A percentile compares a stretch with the other conserved stretches of the same genome.
Conservation (phyloP, 108 stramenopile genomes). For the Pseudonitzschia multiseries region DNA sequence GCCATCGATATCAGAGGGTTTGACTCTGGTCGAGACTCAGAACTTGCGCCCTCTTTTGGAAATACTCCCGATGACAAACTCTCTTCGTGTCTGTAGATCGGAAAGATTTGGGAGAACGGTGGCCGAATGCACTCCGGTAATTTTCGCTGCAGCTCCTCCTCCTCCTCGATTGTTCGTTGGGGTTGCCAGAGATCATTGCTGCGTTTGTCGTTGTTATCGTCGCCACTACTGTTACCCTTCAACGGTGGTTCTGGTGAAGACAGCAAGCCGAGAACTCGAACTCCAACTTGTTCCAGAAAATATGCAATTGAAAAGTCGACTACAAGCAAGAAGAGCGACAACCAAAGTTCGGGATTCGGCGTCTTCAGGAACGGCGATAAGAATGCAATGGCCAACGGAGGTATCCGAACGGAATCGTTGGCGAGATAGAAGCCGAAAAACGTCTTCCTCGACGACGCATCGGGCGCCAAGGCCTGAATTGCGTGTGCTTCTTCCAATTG, state of each 20-base stretch:
- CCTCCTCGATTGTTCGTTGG: conserved; percentile 23
- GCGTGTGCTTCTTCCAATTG: conserved; percentile 33
- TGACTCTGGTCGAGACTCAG: neutral
- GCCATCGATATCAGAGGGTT: conserved; percentile 29
- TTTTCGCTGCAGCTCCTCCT: conserved; percentile 18
- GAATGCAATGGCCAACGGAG: conserved; percentile 29
- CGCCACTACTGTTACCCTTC: no score
- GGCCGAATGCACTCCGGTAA: conserved; percentile 32
- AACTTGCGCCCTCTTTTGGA: conserved; percentile 2
- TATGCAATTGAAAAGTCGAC: conserved; percentile 32
- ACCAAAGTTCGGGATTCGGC: conserved; percentile 6
- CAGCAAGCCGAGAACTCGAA: neutral
- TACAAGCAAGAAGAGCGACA: conserved; percentile 22
- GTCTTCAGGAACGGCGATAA: conserved; percentile 13
- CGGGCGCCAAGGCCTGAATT: conserved; percentile 17
- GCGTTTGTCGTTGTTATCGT: neutral
- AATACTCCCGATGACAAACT: neutral
- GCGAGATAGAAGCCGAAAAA: conserved; percentile 25
- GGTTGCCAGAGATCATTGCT: neutral
- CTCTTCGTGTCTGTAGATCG: conserved; percentile 3
- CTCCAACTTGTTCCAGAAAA: conserved; percentile 27
- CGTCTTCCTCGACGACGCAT: neutral
- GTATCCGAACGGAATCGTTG: conserved; percentile 22
- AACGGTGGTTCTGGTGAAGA: neutral
- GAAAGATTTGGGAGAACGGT: conserved; percentile 26